Evolutionary conservation across 2,329 filamentous ascomycete species (phyloP), one percentile per base, ranked within the genome.

Genomic region (Biscogniauxia mediterranea): DNA sequence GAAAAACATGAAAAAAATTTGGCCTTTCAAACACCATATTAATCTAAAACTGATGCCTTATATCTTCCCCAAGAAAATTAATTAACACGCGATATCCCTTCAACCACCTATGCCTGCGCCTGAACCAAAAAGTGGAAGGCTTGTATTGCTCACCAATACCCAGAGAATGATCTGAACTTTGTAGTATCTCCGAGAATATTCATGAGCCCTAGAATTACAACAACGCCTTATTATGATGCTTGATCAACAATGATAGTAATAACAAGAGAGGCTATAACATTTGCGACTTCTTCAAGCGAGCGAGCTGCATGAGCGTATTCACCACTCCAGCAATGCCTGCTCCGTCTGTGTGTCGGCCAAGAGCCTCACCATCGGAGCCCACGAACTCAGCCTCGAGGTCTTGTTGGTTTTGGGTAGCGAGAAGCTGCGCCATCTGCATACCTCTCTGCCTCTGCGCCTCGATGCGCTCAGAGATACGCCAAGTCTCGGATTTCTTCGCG

Each of bases 331-430:
- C 65, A 19, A 76, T 64, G 9, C 76, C 75, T 7, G 73, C 67
- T 0, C 75, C 75, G 57, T 77, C 75, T 8, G 67, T 70, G 60
- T 78, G 76, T 51, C 70, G 68, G 5, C 76, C 75, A 42, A 79
- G 59, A 3, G 73, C 74, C 56, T 76, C 70, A 52, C 70, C 69
- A 26, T 71, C 68, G 20, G 61, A 57, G 21, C 66, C 66, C 1
- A 52, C 59, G 58, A 76, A 74, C 60, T 75, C 73, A 17, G 68
- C 65, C 52, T 75, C 71, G 7, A 76, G 64, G 1, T 64, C 70
- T 19, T 70, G 68, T 64, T 76, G 74, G 51, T 66, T 64, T 54
- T 70, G 60, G 0, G 64, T 64, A 6, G 62, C 68, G 1, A 76
- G 69, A 13, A 66, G 57, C 7, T 64, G 65, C 7, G 76, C 76